A percentile compares a stretch with the other conserved stretches of the same genome.
phyloP scores from a whole-genome alignment of 768 basidiomycete species.

The Inosperma sp. region DNA sequence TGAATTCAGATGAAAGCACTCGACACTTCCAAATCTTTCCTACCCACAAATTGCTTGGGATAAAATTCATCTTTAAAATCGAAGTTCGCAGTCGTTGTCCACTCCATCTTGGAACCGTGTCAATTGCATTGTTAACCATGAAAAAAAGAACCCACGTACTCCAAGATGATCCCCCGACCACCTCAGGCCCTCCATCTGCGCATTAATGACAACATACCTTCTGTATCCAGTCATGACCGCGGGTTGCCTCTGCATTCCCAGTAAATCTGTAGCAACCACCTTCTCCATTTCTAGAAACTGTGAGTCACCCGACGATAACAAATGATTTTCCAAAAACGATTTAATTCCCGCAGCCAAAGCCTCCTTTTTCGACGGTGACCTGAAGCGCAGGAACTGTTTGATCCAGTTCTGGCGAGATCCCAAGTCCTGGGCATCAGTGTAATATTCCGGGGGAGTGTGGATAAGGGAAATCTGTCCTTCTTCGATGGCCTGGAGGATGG shows the following conservation, averaged over 20 bases:
- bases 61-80: constrained; percentile 59
- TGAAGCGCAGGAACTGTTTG: constrained; percentile 28
- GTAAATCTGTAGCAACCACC: constrained; percentile 47
- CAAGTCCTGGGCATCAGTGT: constrained; percentile 14
- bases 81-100: constrained; percentile 42
- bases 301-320: constrained; percentile 26
- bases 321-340: constrained; percentile 31
- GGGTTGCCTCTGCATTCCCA: constrained; percentile 58
- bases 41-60: constrained; percentile 18
- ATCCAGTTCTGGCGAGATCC: constrained; percentile 36
- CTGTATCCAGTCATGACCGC: constrained; percentile 55
- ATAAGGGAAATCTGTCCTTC: constrained; percentile 53
- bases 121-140: not conserved
- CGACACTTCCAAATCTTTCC: not conserved
- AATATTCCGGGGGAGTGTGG: constrained; percentile 42
- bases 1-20: not conserved
- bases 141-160: constrained; percentile 36
- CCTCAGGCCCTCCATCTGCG: constrained; percentile 29
- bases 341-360: constrained; percentile 43
- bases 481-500: constrained; percentile 46
- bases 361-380: constrained; percentile 32
- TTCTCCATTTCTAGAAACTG: constrained; percentile 36
- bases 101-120: constrained; percentile 47
- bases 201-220: constrained; percentile 57
- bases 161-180: constrained; percentile 30